These are phyloP conservation scores for Gamarada debralockiae DNA, from an alignment of 495 filamentous ascomycete genomes.

Conservation along the genomic window DNA sequence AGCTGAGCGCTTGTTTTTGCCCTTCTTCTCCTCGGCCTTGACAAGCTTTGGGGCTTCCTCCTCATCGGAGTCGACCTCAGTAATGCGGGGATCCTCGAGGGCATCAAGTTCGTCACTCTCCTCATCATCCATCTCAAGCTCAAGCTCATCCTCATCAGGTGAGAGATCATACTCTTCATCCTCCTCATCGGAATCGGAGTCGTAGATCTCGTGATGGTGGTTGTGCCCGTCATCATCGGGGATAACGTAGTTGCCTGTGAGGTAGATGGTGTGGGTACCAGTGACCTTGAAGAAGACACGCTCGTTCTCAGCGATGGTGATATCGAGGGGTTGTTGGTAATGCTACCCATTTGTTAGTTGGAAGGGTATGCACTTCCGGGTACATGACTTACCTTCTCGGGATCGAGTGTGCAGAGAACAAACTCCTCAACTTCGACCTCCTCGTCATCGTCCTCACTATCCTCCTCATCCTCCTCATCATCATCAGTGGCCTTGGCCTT, in stretches of 20 bases:
- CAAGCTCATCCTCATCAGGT: slow-evolving; percentile 71
- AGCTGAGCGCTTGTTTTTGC: slow-evolving; percentile 84
- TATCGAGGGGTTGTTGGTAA: slow-evolving; percentile 93
- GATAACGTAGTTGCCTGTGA: slow-evolving; percentile 93
- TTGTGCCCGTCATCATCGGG: slow-evolving; percentile 47
- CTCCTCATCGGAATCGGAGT: slow-evolving; percentile 59
- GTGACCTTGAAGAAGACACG: slow-evolving; percentile 84
- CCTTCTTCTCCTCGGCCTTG: slow-evolving; percentile 52
- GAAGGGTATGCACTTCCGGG: not conserved
- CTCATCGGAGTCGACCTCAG: slow-evolving; percentile 77
- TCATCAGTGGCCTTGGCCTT: slow-evolving; percentile 71
- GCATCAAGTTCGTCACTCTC: slow-evolving; percentile 83
- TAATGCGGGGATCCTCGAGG: slow-evolving; percentile 74
- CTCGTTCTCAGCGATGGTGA: slow-evolving; percentile 83
- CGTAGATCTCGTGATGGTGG: slow-evolving; percentile 48
- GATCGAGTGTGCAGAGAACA: slow-evolving; percentile 91
- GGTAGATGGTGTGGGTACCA: slow-evolving; percentile 83
- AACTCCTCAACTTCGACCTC: slow-evolving; percentile 76
- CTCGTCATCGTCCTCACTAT: slow-evolving; percentile 59
- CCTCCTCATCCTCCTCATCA: slow-evolving; percentile 52
- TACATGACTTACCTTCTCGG: slow-evolving; percentile 41
- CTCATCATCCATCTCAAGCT: slow-evolving; percentile 54
- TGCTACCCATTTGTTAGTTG: slow-evolving; percentile 51
- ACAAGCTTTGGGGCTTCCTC: slow-evolving; percentile 71
- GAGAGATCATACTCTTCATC: slow-evolving; percentile 77